phyloP scores from a whole-genome alignment of 352 stramenopile genomes.

The Paralagenidium karlingii region DNA sequence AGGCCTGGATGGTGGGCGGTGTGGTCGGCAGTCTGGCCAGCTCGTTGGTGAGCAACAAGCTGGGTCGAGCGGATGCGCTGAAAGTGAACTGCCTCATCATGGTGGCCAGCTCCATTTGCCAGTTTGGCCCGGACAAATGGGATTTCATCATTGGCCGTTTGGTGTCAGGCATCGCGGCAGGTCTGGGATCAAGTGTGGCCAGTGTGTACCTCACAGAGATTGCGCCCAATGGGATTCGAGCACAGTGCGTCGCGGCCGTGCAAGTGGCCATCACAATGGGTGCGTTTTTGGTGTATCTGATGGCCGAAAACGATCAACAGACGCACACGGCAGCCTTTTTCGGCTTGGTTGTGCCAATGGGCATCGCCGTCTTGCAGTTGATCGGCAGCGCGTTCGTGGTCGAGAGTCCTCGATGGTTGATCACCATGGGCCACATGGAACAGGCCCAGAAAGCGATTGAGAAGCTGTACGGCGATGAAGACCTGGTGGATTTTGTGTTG shows the following conservation, averaged over 20 bases:
- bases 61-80: conserved; percentile 18
- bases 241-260: conserved; percentile 13
- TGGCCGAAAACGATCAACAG: conserved; percentile 30
- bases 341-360: conserved; percentile 12
- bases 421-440: conserved; percentile 14
- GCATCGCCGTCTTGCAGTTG: conserved; percentile 3
- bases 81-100: conserved; percentile 20
- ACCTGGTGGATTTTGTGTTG: too few species aligned
- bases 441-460: conserved; percentile 15
- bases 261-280: conserved; percentile 34
- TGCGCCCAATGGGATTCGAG: conserved; percentile 19
- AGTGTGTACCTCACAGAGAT: conserved; percentile 35
- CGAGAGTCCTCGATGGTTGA: conserved; percentile 25
- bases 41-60: conserved; percentile 12
- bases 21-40: conserved; percentile 20
- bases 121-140: conserved; percentile 13
- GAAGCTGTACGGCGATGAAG: conserved; percentile 15
- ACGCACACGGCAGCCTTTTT: conserved; percentile 38
- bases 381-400: conserved; percentile 13
- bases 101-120: conserved; percentile 13
- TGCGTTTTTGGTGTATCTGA: conserved; percentile 25
- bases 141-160: conserved; percentile 23
- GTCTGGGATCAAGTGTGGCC: conserved; percentile 13
- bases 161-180: conserved; percentile 20
- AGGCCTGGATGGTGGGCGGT: conserved; percentile 13